Base-by-base conservation (phyloP, 768 basidiomycete species). In the Lenzites betulinus region DNA sequence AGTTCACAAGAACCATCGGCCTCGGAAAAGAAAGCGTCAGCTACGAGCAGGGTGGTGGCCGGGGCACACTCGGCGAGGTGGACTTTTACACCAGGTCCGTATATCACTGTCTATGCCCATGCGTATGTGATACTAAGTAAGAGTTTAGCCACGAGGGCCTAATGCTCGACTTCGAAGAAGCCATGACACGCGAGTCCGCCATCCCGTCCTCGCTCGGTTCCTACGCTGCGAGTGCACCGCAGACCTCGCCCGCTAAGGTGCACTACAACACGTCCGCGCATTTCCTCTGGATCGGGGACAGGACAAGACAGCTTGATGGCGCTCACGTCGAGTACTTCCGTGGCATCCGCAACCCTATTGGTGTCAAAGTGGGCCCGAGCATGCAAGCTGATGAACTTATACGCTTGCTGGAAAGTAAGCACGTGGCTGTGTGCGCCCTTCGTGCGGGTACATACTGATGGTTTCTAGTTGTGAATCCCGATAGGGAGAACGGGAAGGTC, bases 211-310 rank as follows among this genome's bases (percentile, higher is more conserved):
- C 67, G 1, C 35, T 59, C 20, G 42, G 51, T 35, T 47, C 71
- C 12, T 64, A 71, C 33, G 54, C 54, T 11, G n/a, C 58, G 11
- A 47, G 43, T 15, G 54, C 62, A 13, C 16, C 62, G 1, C 41
- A 33, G 20, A 39, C 60, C n/a, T 46, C 57, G 5, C 63, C 63
- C 3, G 38, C 47, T 20, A 50, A 41, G 44, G 85, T 81, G 38
- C 83, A 81, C 71, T 98, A 96, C 76, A 96, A 98, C 71, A 90
- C 92, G 16, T 92, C 93, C 2, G 92, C 93, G 8, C 95, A 95
- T 72, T 96, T 97, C 75, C 74, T 98, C 51, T 99, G 96, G 96
- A 92, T 99, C 54, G 96, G 96, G 0, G 97, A 99, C 75, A 85
- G 96, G 52, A 99, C 96, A 5, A 79, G 96, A 41, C 93, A 96